phyloP scores from a whole-genome alignment of 371 early-diverging fungal genomes.

The Apophysomyces variabilis region DNA sequence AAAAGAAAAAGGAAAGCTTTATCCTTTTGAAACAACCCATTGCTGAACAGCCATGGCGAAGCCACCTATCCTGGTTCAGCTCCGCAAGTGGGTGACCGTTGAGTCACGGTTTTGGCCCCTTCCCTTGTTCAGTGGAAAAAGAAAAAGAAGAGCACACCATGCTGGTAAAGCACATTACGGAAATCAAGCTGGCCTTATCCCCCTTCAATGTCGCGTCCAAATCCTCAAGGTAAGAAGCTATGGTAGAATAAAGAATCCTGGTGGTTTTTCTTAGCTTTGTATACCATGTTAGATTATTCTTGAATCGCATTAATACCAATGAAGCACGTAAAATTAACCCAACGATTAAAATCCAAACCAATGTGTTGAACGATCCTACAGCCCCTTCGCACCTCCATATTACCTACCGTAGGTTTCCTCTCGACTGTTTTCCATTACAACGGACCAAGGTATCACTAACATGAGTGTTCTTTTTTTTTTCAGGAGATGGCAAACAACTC shows the following conservation, averaged over 20 bases:
- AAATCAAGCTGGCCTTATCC: conserved; percentile 52
- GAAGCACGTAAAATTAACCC: conserved; percentile 58
- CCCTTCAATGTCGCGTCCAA: conserved; percentile 51
- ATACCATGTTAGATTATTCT: conserved; percentile 50
- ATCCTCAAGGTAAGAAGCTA: conserved; percentile 45
- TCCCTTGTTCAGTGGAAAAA: not conserved
- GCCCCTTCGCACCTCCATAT: conserved; percentile 55
- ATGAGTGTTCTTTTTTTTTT: not conserved
- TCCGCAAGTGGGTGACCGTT: no score
- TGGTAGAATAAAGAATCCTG: not conserved
- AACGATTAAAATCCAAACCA: conserved; percentile 55
- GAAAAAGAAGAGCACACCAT: conserved; percentile 23
- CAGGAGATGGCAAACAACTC: conserved; percentile 64
- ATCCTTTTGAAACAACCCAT: no score
- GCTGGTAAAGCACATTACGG: conserved; percentile 51
- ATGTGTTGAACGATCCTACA: conserved; percentile 50
- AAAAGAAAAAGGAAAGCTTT: no score
- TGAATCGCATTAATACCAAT: conserved; percentile 61
- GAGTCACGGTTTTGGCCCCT: no score
- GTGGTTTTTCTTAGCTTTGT: not conserved
- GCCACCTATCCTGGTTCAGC: no score
- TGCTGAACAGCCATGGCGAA: no score
- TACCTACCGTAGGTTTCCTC: conserved; percentile 53
- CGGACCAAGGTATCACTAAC: not conserved
- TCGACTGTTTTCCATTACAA: not conserved